A percentile compares a stretch with the other conserved stretches of the same genome.
Conservation (phyloP, 1,284 basidiomycete genomes). For the Phenoliferia sp. region DNA sequence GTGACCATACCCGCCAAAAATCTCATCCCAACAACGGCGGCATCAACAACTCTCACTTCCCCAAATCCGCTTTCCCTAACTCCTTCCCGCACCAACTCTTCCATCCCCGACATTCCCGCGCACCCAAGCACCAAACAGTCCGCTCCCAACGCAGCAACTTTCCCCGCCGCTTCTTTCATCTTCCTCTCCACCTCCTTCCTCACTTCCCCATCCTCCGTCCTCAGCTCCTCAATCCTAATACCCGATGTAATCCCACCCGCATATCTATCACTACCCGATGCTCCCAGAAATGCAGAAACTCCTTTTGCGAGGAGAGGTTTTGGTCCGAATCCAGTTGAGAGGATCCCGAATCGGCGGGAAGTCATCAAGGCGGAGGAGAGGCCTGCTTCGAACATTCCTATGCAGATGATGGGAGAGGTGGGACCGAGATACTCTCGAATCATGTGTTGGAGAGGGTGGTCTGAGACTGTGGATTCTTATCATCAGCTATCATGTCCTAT, state of each 20-base stretch:
- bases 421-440: slow-evolving; percentile 43
- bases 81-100: slow-evolving; percentile 39
- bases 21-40: slow-evolving; percentile 5
- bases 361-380: slow-evolving; percentile 42
- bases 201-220: slow-evolving; percentile 45
- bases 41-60: slow-evolving; percentile 19
- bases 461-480: slow-evolving; percentile 39
- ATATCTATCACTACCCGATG: slow-evolving; percentile 37
- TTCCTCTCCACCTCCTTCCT: slow-evolving; percentile 43
- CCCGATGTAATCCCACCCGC: slow-evolving; percentile 50
- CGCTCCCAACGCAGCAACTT: slow-evolving; percentile 41
- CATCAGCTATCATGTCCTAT: neutral
- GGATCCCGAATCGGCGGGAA: slow-evolving; percentile 47
- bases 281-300: slow-evolving; percentile 39
- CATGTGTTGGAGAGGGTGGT: slow-evolving; percentile 49
- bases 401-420: slow-evolving; percentile 39
- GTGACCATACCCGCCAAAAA: slow-evolving; percentile 14
- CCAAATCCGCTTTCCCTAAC: slow-evolving; percentile 31
- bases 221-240: slow-evolving; percentile 47
- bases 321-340: slow-evolving; percentile 52
- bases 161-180: slow-evolving; percentile 40
- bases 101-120: slow-evolving; percentile 52
- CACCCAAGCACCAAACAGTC: slow-evolving; percentile 50
- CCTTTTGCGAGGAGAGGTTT: slow-evolving; percentile 47
- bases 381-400: slow-evolving; percentile 52